Conservation (phyloP, 768 basidiomycete genomes). For the Filobasidium wieringae region DNA sequence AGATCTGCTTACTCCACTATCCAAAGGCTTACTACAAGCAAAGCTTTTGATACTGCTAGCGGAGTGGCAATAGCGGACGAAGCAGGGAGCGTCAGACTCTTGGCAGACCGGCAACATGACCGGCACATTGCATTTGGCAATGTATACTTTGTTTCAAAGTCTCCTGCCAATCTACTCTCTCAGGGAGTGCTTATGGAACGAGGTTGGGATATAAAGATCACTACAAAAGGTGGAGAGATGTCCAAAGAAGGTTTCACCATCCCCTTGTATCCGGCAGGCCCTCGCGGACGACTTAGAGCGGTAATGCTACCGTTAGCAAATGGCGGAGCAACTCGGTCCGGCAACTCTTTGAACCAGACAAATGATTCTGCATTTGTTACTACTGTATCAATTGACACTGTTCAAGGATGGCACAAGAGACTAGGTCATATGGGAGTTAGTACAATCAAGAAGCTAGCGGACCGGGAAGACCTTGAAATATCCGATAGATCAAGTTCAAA, state of each 20-base stretch:
- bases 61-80: not conserved
- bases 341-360: not conserved
- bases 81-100: not conserved
- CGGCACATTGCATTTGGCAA: not conserved
- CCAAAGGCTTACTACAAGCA: not conserved
- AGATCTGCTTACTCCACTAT: not conserved
- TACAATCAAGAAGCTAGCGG: constrained; percentile 6
- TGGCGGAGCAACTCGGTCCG: not conserved
- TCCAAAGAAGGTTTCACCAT: not conserved
- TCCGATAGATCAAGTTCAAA: not conserved
- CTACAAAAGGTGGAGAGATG: not conserved
- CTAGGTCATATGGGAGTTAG: constrained; percentile 10
- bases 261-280: not conserved
- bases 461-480: not conserved
- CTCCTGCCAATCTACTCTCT: constrained; percentile 6
- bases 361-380: not conserved
- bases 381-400: not conserved
- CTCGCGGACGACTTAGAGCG: not conserved
- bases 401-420: constrained; percentile 6
- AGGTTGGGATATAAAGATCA: not conserved
- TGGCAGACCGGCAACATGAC: not conserved
- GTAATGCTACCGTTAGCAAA: not conserved
- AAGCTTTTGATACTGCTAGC: not conserved
- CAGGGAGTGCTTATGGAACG: not conserved
- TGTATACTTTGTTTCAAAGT: not conserved